These are phyloP conservation scores for Epichloe uncinata DNA, from an alignment of 2,329 filamentous ascomycete genomes.

Conservation along the genomic window DNA sequence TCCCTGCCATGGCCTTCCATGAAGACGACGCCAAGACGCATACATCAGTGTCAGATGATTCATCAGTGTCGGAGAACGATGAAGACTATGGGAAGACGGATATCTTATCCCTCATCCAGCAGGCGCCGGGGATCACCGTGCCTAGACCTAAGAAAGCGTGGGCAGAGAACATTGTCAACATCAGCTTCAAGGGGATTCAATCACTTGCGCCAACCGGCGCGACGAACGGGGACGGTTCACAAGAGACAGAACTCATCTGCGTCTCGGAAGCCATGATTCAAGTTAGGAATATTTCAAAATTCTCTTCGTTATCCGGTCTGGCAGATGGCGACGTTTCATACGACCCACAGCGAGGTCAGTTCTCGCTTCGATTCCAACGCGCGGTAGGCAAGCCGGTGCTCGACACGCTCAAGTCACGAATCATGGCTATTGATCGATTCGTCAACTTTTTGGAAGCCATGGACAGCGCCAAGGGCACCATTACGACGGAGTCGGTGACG, in stretches of 20 bases:
- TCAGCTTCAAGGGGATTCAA: slow-evolving; percentile 40
- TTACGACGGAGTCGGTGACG: slow-evolving; percentile 45
- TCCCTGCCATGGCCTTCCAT: slow-evolving; percentile 22
- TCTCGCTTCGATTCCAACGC: slow-evolving; percentile 47
- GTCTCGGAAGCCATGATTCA: slow-evolving; percentile 41
- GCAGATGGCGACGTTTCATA: slow-evolving; percentile 52
- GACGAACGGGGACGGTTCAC: slow-evolving; percentile 4
- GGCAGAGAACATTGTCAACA: slow-evolving; percentile 45
- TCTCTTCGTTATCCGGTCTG: slow-evolving; percentile 38
- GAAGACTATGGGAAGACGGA: slow-evolving; percentile 7
- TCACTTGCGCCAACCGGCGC: slow-evolving; percentile 7
- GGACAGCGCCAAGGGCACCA: slow-evolving; percentile 37
- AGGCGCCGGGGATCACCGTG: slow-evolving; percentile 8
- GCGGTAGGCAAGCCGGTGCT: slow-evolving; percentile 46
- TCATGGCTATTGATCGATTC: slow-evolving; percentile 56
- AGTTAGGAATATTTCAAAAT: slow-evolving; percentile 39
- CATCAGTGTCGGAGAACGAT: slow-evolving; percentile 3
- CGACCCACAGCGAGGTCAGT: slow-evolving; percentile 43
- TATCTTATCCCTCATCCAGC: slow-evolving; percentile 13
- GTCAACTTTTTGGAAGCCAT: slow-evolving; percentile 58
- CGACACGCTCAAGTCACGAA: slow-evolving; percentile 41
- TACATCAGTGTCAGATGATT: neutral
- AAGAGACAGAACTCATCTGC: slow-evolving; percentile 19
- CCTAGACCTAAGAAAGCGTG: slow-evolving; percentile 27
- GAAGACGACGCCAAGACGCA: slow-evolving; percentile 9